Conservation (phyloP, 75 land plant species). For the Gnetum montanum region DNA sequence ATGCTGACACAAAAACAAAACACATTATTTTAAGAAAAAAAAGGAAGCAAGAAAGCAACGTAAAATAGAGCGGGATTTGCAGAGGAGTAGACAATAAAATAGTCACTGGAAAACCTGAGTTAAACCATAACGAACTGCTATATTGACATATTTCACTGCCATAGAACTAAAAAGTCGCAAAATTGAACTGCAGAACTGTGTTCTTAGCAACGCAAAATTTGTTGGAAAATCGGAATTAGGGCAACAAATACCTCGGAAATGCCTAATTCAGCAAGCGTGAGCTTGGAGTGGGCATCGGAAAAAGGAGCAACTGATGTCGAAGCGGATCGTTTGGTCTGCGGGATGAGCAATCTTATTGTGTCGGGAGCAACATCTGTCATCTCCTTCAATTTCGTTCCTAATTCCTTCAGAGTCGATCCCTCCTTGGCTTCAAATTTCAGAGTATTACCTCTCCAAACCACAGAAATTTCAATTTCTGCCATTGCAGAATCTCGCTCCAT, state of each 20-base stretch:
- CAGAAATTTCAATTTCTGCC: conserved; percentile 12
- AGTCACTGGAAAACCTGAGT: too few species aligned
- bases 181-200: too few species aligned
- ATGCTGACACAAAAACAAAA: too few species aligned
- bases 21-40: too few species aligned
- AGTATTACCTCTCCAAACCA: conserved; percentile 51
- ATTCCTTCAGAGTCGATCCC: conserved; percentile 35
- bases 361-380: conserved; percentile 59
- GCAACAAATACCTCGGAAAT: conserved; percentile 45
- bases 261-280: conserved; percentile 29
- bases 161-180: too few species aligned
- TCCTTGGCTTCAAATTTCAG: conserved; percentile 26
- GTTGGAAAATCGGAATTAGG: too few species aligned
- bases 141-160: too few species aligned
- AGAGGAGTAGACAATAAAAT: too few species aligned
- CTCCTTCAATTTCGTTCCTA: conserved; percentile 48
- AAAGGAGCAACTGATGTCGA: conserved; percentile 46
- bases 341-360: conserved; percentile 65
- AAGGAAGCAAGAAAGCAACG: too few species aligned
- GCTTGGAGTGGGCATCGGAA: conserved; percentile 35
- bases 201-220: too few species aligned
- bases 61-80: too few species aligned
- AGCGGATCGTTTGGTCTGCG: conserved; percentile 20
- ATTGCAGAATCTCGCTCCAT: conserved; percentile 12
- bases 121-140: too few species aligned